A percentile compares a stretch with the other conserved stretches of the same genome.
Evolutionary conservation across 148 eudicot species (phyloP).

Genomic region (Simmondsia chinensis): DNA sequence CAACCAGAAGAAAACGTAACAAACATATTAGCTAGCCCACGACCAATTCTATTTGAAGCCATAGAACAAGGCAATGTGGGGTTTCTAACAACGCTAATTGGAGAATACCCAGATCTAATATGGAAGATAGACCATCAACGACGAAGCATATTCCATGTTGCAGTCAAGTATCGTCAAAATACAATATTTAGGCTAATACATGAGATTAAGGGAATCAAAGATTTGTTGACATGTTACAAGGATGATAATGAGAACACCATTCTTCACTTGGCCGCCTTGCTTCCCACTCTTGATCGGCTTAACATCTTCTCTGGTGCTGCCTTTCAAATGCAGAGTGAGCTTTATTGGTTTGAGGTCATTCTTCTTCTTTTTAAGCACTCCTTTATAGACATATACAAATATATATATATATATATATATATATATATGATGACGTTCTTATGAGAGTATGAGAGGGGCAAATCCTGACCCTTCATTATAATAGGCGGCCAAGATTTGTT

Average conservation of each 20-base stretch:
- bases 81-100: slow-evolving; percentile 11
- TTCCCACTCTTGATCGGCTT: slow-evolving; percentile 15
- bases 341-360: slow-evolving; percentile 28
- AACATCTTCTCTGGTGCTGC: slow-evolving; percentile 22
- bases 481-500: too few relatives aligned
- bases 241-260: slow-evolving; percentile 11
- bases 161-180: slow-evolving; percentile 20
- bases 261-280: slow-evolving; percentile 26
- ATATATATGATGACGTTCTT: too few relatives aligned
- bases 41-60: slow-evolving; percentile 2
- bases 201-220: slow-evolving; percentile 18
- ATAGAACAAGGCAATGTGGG: slow-evolving; percentile 9
- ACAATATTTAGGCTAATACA: slow-evolving; percentile 15
- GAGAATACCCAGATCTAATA: slow-evolving; percentile 16
- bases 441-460: too few relatives aligned
- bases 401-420: neutral
- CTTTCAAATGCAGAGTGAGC: slow-evolving; percentile 28
- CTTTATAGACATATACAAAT: too few relatives aligned
- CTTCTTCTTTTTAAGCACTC: neutral
- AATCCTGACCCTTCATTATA: too few relatives aligned
- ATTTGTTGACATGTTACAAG: slow-evolving; percentile 5
- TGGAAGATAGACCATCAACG: slow-evolving; percentile 13
- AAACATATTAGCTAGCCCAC: neutral
- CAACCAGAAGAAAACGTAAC: neutral
- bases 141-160: slow-evolving; percentile 33